Conservation (phyloP, 495 filamentous ascomycete genomes). For the Achaetomiella virescens region DNA sequence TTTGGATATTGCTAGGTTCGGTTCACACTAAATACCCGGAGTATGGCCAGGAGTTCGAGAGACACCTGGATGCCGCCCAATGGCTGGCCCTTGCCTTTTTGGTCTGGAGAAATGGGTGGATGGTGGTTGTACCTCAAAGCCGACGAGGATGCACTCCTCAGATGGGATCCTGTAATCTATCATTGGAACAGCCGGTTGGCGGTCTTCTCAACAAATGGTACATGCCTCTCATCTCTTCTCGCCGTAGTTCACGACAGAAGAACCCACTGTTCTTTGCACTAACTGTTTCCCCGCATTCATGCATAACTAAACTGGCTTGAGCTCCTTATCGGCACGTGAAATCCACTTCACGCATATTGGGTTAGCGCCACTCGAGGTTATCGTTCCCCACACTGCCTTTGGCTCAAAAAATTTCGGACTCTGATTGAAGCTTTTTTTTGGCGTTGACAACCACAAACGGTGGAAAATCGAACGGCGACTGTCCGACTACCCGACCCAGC, state of each 20-base stretch:
- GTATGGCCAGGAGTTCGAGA: conserved; percentile 4
- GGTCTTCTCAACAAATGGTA: too few relatives aligned
- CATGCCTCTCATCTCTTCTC: too few relatives aligned
- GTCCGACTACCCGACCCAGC: conserved; percentile 18
- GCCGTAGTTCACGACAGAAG: too few relatives aligned
- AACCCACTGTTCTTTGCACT: too few relatives aligned
- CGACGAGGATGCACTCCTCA: background rate
- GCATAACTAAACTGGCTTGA: background rate
- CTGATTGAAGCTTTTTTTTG: background rate
- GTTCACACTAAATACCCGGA: conserved; percentile 15
- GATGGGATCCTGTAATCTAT: too few relatives aligned
- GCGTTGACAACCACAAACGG: conserved; percentile 6
- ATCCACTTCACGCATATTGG: background rate
- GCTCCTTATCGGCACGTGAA: conserved; percentile 9
- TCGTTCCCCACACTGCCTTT: conserved; percentile 17
- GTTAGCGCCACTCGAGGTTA: conserved; percentile 14
- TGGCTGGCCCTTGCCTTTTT: conserved; percentile 3
- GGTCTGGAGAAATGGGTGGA: background rate
- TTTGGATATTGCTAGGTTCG: background rate
- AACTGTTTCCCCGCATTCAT: too few relatives aligned
- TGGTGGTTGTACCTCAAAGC: too few relatives aligned
- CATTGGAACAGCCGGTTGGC: too few relatives aligned
- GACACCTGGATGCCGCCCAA: conserved; percentile 6
- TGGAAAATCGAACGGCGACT: conserved; percentile 20
- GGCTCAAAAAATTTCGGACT: background rate